phyloP scores from a whole-genome alignment of 225 moss, liverwort and hornwort genomes.

The Physcomitrellopsis africana region DNA sequence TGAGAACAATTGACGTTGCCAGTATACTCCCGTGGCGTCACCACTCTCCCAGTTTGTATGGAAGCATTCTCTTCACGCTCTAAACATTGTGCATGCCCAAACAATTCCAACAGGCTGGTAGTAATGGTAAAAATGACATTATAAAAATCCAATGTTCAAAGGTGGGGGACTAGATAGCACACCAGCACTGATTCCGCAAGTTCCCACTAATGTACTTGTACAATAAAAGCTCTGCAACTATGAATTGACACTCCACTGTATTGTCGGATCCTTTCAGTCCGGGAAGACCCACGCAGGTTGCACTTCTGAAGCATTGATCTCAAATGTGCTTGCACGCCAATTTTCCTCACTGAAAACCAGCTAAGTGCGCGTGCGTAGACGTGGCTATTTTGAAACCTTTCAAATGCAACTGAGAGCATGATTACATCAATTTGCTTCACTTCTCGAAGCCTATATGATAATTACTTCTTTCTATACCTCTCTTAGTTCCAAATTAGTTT shows the following conservation, averaged over 20 bases:
- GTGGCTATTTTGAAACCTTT: not conserved
- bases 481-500: not conserved
- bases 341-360: not conserved
- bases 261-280: not conserved
- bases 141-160: not conserved
- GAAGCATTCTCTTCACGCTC: not conserved
- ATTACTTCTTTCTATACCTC: not conserved
- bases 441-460: not conserved
- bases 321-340: not conserved
- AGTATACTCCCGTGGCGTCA: too few relatives aligned
- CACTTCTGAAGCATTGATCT: too few relatives aligned
- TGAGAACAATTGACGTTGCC: too few relatives aligned
- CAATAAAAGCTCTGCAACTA: not conserved
- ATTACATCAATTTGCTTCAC: not conserved
- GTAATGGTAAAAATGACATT: not conserved
- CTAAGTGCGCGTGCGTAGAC: not conserved
- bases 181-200: not conserved
- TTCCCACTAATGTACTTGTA: constrained; percentile 7
- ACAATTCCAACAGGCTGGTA: not conserved
- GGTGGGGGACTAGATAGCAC: not conserved
- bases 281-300: not conserved
- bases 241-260: not conserved
- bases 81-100: not conserved
- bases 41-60: not conserved
- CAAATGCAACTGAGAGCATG: constrained; percentile 12